A percentile compares a stretch with the other conserved stretches of the same genome.
Conservation (phyloP, 495 filamentous ascomycete genomes). For the Bryoglossum gracile region DNA sequence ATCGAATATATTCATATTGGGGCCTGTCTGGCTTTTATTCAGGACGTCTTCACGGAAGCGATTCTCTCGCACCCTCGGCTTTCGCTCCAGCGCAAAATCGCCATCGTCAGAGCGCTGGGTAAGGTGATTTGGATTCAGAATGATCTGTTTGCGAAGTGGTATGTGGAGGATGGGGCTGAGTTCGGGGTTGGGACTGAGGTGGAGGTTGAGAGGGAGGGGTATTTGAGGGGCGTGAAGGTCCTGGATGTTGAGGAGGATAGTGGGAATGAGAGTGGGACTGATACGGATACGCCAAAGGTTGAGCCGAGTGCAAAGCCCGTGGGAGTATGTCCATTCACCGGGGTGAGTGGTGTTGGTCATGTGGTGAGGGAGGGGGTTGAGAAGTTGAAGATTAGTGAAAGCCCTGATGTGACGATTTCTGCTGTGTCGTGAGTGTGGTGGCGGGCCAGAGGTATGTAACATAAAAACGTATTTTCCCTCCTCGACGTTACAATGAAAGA, state of each 20-base stretch:
- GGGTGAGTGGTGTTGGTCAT: no score
- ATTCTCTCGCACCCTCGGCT: conserved; percentile 63
- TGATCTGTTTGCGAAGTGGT: conserved; percentile 50
- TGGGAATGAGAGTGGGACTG: not conserved
- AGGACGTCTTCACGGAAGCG: conserved; percentile 67
- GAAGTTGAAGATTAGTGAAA: not conserved
- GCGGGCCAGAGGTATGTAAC: no score
- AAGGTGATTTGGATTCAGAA: conserved; percentile 45
- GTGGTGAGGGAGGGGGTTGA: not conserved
- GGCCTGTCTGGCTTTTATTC: conserved; percentile 58
- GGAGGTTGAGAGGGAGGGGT: conserved; percentile 57
- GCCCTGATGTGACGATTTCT: no score
- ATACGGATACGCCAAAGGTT: not conserved
- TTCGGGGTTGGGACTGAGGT: conserved; percentile 51
- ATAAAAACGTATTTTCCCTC: no score
- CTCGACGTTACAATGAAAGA: no score
- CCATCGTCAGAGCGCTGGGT: conserved; percentile 51
- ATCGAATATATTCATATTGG: conserved; percentile 73
- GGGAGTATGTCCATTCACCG: conserved; percentile 8
- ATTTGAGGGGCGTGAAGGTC: conserved; percentile 17
- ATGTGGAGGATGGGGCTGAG: conserved; percentile 65
- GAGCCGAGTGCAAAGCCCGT: no score
- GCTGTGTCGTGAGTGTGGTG: no score
- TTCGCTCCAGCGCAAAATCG: conserved; percentile 54
- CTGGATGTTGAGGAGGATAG: not conserved